phyloP scores from a whole-genome alignment of 495 filamentous ascomycete species.

The Annulohypoxylon moriforme region DNA sequence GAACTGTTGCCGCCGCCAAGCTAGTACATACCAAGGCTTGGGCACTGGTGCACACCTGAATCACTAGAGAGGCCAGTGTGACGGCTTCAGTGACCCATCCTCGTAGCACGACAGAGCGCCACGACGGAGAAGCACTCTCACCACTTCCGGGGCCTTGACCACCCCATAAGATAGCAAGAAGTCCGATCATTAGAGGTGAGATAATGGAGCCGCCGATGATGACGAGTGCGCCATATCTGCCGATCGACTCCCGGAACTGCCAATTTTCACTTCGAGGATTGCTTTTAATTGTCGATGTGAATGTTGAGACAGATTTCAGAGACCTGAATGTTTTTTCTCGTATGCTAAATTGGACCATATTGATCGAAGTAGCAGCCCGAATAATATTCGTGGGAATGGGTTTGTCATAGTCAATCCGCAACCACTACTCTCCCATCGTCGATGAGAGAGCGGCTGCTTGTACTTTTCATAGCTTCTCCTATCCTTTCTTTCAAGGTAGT shows the following conservation, averaged over 20 bases:
- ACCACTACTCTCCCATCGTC: not conserved
- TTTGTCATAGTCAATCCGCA: too few relatives aligned
- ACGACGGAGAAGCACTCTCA: not conserved
- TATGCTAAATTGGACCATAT: not conserved
- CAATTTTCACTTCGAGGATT: not conserved
- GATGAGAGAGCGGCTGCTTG: not conserved
- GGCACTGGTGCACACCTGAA: not conserved
- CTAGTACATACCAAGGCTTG: slow-evolving; percentile 21
- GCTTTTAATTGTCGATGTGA: not conserved
- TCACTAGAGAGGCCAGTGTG: not conserved
- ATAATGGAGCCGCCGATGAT: not conserved
- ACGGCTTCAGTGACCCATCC: not conserved
- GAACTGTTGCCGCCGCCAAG: slow-evolving; percentile 34
- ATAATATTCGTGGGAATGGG: not conserved
- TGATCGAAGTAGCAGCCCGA: not conserved
- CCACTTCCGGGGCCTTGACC: not conserved
- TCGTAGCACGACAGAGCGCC: not conserved
- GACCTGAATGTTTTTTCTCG: not conserved
- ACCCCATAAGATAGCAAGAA: not conserved
- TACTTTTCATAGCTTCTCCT: not conserved
- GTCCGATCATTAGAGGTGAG: not conserved
- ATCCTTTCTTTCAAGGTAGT: not conserved
- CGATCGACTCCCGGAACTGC: not conserved
- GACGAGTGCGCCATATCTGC: not conserved
- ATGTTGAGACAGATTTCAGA: not conserved